Evolutionary conservation across 108 stramenopile genomes (phyloP), one percentile per base, ranked within the genome.

Genomic region (Poteriospumella lacustris): DNA sequence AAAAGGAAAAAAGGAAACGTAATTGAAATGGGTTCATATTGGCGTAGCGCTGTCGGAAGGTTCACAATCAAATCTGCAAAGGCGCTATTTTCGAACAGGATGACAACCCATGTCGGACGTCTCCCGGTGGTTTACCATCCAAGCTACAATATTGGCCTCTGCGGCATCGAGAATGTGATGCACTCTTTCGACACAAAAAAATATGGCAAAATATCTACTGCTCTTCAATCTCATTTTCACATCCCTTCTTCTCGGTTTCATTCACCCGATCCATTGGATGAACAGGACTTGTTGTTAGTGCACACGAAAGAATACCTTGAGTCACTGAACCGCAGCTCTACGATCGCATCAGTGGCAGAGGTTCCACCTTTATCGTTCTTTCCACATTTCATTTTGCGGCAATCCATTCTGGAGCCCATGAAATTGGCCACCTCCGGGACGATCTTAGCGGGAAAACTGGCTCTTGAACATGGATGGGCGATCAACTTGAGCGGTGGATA

Each of bases 401-500:
- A 9, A 15, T 19, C 15, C 19, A 9, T 52, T 9, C 47, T 52
- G 15, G 19, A 52, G 15, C 47, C 47, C 47, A 52, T 52, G 47
- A 9, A 19, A 15, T 19, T 52, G 15, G 47, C 47, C 19, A 52
- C 47, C 47, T 52, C 83, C 0, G 92, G 91, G 12, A 93, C 92
- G 26, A 70, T 91, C 0, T 52, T 90, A 43, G 84, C 92, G 0
- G 81, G 85, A 15, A 87, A 91, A 40, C 79, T 91, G 75, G 92
- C 92, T 34, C 81, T 87, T 68, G 75, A 82, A 58, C 86, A 89
- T 80, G 92, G 92, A 5, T 76, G 91, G 52, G 89, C 92, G 1
- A 81, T 88, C 59, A 88, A 91, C 81, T 40, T 90, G 28, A 90
- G 89, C 12, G 92, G 92, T 0, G 92, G 92, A 9, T 91, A 91